Conservation (phyloP, 108 stramenopile species). For the Fragilaria crotonensis region DNA sequence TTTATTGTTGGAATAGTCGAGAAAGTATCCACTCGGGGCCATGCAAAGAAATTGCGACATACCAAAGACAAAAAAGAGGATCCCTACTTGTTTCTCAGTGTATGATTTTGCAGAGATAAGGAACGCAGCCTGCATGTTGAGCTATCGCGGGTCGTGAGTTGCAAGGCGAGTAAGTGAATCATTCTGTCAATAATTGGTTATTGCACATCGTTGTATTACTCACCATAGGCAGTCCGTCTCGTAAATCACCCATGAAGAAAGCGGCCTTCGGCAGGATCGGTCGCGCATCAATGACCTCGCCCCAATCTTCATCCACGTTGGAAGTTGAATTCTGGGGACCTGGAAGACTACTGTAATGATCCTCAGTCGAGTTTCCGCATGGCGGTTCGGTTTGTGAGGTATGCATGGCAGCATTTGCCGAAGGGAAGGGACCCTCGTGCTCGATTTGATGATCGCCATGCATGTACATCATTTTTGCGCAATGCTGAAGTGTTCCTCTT, state of each 20-base stretch:
- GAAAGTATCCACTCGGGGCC: slow-evolving; percentile 63
- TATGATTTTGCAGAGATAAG: slow-evolving; percentile 53
- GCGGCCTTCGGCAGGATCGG: slow-evolving; percentile 51
- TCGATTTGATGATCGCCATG: too few relatives aligned
- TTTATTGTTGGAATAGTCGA: slow-evolving; percentile 65
- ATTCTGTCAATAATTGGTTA: too few relatives aligned
- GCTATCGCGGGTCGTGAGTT: too few relatives aligned
- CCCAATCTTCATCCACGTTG: background rate
- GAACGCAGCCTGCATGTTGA: slow-evolving; percentile 78
- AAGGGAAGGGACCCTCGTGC: too few relatives aligned
- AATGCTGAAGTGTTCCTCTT: too few relatives aligned
- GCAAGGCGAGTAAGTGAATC: too few relatives aligned
- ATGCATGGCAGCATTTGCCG: too few relatives aligned
- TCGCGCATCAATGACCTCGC: slow-evolving; percentile 18
- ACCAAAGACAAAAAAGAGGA: slow-evolving; percentile 67
- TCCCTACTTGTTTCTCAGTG: slow-evolving; percentile 61
- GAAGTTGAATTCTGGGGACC: background rate
- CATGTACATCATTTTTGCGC: too few relatives aligned
- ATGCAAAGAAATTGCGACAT: slow-evolving; percentile 67
- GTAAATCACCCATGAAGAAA: slow-evolving; percentile 69
- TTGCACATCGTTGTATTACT: too few relatives aligned
- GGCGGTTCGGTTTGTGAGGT: too few relatives aligned
- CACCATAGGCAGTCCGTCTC: slow-evolving; percentile 75
- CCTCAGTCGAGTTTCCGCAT: background rate
- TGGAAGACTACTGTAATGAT: background rate